Evolutionary conservation across 2,329 filamentous ascomycete genomes (phyloP).

Genomic region (Xylaria arbuscula): DNA sequence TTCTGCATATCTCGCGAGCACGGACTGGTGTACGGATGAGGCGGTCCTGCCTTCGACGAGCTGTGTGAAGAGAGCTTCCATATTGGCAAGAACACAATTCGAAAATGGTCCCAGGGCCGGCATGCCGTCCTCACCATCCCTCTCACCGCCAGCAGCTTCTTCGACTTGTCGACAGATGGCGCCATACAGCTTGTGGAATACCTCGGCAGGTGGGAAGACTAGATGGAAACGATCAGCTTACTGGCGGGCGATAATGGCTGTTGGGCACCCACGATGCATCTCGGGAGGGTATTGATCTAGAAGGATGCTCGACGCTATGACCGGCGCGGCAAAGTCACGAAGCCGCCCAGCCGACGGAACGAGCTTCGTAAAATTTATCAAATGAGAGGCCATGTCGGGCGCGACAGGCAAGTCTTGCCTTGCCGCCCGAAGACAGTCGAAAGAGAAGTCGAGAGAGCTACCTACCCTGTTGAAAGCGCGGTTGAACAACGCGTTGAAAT

Average conservation of each 20-base stretch:
- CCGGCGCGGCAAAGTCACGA: background rate
- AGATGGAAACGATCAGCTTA: background rate
- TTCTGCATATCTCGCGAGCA: background rate
- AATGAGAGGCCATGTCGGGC: slow-evolving; percentile 10
- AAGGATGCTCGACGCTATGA: background rate
- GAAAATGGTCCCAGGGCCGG: background rate
- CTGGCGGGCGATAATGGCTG: background rate
- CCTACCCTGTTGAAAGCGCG: slow-evolving; percentile 7
- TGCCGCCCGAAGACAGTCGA: slow-evolving; percentile 12
- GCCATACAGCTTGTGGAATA: slow-evolving; percentile 19
- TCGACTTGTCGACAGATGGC: slow-evolving; percentile 1
- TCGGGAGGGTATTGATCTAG: background rate
- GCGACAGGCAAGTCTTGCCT: slow-evolving; percentile 13
- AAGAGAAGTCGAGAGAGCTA: slow-evolving; percentile 6
- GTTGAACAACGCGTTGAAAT: slow-evolving; percentile 12
- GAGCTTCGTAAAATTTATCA: slow-evolving; percentile 11
- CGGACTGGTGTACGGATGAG: background rate
- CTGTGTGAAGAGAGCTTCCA: background rate
- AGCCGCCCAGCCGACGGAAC: background rate
- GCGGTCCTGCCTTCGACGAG: background rate
- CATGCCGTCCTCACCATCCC: background rate
- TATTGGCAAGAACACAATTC: background rate
- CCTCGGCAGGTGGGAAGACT: slow-evolving; percentile 7
- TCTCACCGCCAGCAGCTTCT: background rate
- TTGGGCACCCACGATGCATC: background rate